phyloP scores from a whole-genome alignment of 139 green algal species.

The Micromonas commoda region DNA sequence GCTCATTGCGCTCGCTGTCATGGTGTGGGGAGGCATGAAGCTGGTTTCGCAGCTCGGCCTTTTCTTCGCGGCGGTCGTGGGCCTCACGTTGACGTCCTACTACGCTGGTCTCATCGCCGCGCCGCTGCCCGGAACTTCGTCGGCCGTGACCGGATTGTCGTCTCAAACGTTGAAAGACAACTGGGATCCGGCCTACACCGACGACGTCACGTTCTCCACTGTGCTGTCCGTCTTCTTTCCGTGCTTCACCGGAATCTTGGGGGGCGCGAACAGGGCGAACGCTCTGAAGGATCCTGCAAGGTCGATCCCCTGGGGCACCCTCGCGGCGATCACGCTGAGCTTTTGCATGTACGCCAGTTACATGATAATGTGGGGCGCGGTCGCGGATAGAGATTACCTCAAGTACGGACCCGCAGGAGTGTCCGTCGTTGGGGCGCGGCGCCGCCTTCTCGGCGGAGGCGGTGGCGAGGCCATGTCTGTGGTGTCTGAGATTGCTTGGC shows the following conservation, averaged over 20 bases:
- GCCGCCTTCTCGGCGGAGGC: background rate
- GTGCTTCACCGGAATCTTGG: constrained; percentile 34
- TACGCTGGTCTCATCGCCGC: constrained; percentile 21
- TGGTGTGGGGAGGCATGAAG: constrained; percentile 23
- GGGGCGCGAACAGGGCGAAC: constrained; percentile 19
- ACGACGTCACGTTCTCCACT: constrained; percentile 7
- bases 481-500: constrained; percentile 29
- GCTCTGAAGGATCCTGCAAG: constrained; percentile 9
- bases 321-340: constrained; percentile 20
- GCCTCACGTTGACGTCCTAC: constrained; percentile 16
- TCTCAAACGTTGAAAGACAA: constrained; percentile 19
- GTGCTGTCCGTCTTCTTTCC: constrained; percentile 32
- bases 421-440: background rate
- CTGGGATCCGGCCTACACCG: constrained; percentile 18
- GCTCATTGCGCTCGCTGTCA: background rate
- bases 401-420: background rate
- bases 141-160: constrained; percentile 12
- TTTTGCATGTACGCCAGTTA: constrained; percentile 15
- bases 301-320: constrained; percentile 26
- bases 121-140: background rate
- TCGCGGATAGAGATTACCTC: constrained; percentile 28
- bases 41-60: constrained; percentile 24
- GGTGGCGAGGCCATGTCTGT: constrained; percentile 1
- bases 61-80: constrained; percentile 20
- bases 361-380: constrained; percentile 28